Evolutionary conservation across 305 asterid species (phyloP).

Genomic region (Rubia peregrina): DNA sequence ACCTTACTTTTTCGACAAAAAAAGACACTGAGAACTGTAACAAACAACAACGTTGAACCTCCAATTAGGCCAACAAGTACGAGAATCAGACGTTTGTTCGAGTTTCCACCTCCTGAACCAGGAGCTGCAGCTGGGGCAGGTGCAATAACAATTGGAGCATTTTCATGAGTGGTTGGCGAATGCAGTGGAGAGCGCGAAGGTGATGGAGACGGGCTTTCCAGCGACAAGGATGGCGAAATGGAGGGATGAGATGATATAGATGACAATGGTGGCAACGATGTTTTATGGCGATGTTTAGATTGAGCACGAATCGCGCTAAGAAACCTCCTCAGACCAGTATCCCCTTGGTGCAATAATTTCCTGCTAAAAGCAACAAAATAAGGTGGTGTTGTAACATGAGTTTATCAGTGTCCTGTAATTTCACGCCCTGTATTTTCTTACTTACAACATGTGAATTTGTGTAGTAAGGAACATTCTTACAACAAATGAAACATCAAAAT

Average conservation of each 20-base stretch:
- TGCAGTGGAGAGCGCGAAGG: constrained; percentile 17
- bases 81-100: constrained; percentile 16
- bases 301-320: constrained; percentile 19
- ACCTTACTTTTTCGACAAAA: constrained; percentile 24
- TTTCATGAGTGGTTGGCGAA: constrained; percentile 19
- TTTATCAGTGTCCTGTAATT: too few species aligned
- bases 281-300: constrained; percentile 8
- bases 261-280: constrained; percentile 16
- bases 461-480: neutral
- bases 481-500: neutral
- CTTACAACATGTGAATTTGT: too few species aligned
- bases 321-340: constrained; percentile 20
- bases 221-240: constrained; percentile 17
- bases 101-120: constrained; percentile 1
- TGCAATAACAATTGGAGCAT: constrained; percentile 6
- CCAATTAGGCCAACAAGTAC: constrained; percentile 26
- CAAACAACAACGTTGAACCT: constrained; percentile 20
- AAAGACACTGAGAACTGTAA: constrained; percentile 16
- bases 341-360: constrained; percentile 16
- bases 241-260: constrained; percentile 27
- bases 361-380: constrained; percentile 18
- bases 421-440: too few species aligned
- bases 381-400: neutral
- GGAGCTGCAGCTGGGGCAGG: constrained; percentile 23
- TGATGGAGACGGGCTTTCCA: constrained; percentile 20